Evolutionary conservation across 768 basidiomycete species (phyloP).

Genomic region (Mycena maculata): DNA sequence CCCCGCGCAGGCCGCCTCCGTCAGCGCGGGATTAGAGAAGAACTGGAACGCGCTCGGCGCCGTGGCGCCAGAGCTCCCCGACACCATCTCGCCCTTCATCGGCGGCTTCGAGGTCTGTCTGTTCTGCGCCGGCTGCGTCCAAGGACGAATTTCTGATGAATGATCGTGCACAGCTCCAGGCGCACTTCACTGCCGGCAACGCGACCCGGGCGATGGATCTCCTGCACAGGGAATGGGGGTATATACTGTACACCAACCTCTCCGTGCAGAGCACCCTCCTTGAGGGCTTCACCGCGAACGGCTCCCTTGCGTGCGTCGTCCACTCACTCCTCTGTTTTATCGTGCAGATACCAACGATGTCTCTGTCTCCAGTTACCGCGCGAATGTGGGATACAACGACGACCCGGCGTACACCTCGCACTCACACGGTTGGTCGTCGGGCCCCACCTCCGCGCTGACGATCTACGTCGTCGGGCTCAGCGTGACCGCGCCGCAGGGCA

Average conservation of each 20-base stretch:
- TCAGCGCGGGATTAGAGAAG: constrained; percentile 60
- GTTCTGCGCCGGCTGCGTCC: too few species aligned
- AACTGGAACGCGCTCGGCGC: constrained; percentile 68
- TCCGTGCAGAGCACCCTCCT: constrained; percentile 68
- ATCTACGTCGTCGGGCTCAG: constrained; percentile 67
- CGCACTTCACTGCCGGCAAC: constrained; percentile 66
- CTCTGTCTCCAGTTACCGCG: constrained; percentile 55
- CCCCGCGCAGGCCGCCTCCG: constrained; percentile 47
- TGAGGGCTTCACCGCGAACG: constrained; percentile 69
- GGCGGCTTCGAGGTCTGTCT: constrained; percentile 64
- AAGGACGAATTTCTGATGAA: neutral
- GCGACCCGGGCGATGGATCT: constrained; percentile 64
- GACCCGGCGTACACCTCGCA: constrained; percentile 71
- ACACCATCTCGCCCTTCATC: constrained; percentile 71
- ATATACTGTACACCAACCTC: constrained; percentile 66
- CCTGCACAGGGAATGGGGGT: constrained; percentile 67
- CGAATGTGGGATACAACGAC: constrained; percentile 64
- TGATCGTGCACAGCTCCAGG: constrained; percentile 56
- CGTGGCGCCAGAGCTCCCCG: constrained; percentile 66
- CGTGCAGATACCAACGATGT: neutral
- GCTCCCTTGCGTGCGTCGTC: constrained; percentile 58
- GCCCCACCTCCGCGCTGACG: constrained; percentile 67
- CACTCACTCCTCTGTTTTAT: neutral
- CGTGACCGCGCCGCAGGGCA: constrained; percentile 59
- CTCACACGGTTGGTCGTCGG: constrained; percentile 69